Evolutionary conservation across 768 basidiomycete species (phyloP), one percentile per base, ranked within the genome.

Genomic region (Lentinula raphanica): DNA sequence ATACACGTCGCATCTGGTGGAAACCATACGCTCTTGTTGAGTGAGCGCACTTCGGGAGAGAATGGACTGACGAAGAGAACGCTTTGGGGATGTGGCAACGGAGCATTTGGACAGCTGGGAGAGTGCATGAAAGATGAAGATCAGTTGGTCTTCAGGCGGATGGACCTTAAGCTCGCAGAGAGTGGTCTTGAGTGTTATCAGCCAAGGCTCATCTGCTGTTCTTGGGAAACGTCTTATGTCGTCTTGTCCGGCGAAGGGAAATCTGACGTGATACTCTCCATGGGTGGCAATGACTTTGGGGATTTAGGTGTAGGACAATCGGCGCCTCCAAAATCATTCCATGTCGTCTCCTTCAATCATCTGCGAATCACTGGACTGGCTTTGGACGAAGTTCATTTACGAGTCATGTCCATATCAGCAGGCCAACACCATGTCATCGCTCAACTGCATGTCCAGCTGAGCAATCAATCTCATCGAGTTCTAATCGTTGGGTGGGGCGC

Each of bases 221-320:
- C 85, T 44, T 97, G 94, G 94, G 89, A 96, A 70, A 92, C 92
- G 6, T 85, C 85, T 53, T 92, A 88, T 64, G 70, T 92, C 45
- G 86, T 85, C 2, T 71, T 92, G 13, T 77, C 80, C 11, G 66
- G 64, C 51, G 62, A 67, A 15, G 74, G 67, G 5, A 65, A 66
- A 25, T 66, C 70, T 48, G 88, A 87, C 62, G 66, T 82, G 3
- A 62, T 95, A 28, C 65, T 96, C 23, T 84, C 93, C 2, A 86
- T 94, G 79, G 95, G 95, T 1, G 79, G 85, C 1, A 80, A 95
- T 70, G 93, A 93, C 66, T 93, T 86, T 64, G 93, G 92, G 2
- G 86, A 89, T 67, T 76, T 93, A 45, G 93, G 92, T 1, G 65
- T 80, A 45, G 87, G 81, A 5, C 60, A 58, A 39, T 62, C 66